Percentiles rank a stretch among this genome's conserved stretches.
Evolutionary conservation across 306 rosid species (phyloP).

Genomic region (Cyclanthera cordifolia): DNA sequence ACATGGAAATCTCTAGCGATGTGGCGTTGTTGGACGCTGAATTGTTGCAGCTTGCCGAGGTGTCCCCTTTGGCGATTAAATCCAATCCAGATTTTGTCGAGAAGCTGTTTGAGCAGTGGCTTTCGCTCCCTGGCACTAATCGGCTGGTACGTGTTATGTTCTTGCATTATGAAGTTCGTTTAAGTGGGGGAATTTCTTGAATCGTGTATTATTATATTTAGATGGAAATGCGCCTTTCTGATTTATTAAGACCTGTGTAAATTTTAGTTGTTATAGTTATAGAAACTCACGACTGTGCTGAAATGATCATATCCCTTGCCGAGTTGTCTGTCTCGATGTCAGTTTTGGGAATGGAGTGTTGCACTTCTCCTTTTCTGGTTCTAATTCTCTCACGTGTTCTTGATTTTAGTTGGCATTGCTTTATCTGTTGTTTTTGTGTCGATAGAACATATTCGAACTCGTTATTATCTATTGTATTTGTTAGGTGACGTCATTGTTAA

Average conservation of each 20-base stretch:
- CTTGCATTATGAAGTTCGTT: neutral
- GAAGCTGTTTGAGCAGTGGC: slow-evolving; percentile 87
- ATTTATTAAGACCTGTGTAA: neutral
- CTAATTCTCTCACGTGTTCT: neutral
- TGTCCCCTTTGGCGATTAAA: slow-evolving; percentile 68
- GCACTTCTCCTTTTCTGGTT: neutral
- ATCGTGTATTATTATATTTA: neutral
- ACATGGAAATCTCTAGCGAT: slow-evolving; percentile 68
- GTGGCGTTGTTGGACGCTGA: slow-evolving; percentile 79
- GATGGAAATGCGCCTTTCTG: neutral
- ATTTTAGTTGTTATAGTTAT: neutral
- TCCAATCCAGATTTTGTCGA: slow-evolving; percentile 55
- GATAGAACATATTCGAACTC: neutral
- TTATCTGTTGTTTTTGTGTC: slow-evolving; percentile 1
- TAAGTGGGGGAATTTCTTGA: neutral
- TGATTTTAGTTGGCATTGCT: neutral
- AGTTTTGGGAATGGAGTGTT: neutral
- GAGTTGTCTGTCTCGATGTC: neutral
- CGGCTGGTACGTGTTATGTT: slow-evolving; percentile 53
- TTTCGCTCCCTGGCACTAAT: slow-evolving; percentile 71
- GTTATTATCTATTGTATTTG: neutral
- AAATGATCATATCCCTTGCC: neutral
- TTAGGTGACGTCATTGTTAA: slow-evolving; percentile 66
- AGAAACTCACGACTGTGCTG: neutral
- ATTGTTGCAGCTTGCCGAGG: slow-evolving; percentile 74